Evolutionary conservation across 179 eudicot genomes (phyloP), one percentile per base, ranked within the genome.

Genomic region (Silene noctiflora): DNA sequence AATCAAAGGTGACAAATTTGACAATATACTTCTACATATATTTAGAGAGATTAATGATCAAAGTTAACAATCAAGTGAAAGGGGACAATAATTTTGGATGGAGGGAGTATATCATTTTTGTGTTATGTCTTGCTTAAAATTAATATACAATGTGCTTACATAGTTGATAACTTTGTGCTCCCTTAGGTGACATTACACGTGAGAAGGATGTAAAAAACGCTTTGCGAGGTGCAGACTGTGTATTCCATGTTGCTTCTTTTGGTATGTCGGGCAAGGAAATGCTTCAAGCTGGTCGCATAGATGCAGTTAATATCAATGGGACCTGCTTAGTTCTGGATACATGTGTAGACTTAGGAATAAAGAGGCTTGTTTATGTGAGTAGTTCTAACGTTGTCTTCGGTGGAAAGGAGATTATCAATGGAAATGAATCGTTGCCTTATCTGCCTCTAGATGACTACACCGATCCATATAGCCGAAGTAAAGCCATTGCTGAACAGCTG

Each of bases 181-280:
- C 13, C 20, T 44, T 46, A 92, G 98, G 98, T 76, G 94, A 94
- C 77, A 67, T 94, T 72, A 81, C 87, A 27, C 17, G 73, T 42
- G 86, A 83, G 81, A 82, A 87, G 78, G 96, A 94, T 78, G 91
- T 94, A 48, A 85, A 87, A 4, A 90, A 81, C 81, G 96, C 91
- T 42, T 78, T 92, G 20, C 86, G 81, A 11, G 96, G 91, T 53
- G 94, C 90, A 48, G 94, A 94, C 75, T 94, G 97, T 80, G 94
- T 92, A 46, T 94, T 94, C 79, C 98, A 92, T 83, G 83, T 94
- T 72, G 97, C 98, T 81, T 88, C 98, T 44, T 94, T 84, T 85
- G 98, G 98, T 75, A 94, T 94, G 98, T 94, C 96, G 6, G 98
- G 98, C 39, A 92, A 94, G 81, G 94, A 94, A 80, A 92, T 92